Evolutionary conservation across 2,329 filamentous ascomycete species (phyloP), one percentile per base, ranked within the genome.

Genomic region (Trichoderma sp.): DNA sequence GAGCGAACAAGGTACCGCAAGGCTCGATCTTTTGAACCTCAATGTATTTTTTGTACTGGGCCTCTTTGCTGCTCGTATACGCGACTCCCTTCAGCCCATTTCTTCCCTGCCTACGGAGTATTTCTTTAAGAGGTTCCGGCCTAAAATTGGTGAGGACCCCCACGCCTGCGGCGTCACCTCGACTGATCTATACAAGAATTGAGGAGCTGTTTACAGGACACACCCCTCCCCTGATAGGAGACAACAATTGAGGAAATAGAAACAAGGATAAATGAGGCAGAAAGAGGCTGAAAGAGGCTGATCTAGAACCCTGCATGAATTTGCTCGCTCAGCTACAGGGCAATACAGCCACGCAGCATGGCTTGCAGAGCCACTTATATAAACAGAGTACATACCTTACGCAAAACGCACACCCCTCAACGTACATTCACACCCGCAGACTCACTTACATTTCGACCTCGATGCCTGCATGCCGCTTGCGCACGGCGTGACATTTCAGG

Each of bases 131-230:
- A 59, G 50, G 19, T 43, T 45, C 45, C 50, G 44, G 14, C 26
- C 41, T 34, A 10, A 10, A 39, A 14, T 51, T 41, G 45, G 57
- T 24, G 17, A 51, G 21, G 34, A 6, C 48, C 59, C 59, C 59
- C 59, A 62, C 59, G 41, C 41, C 41, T 14, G 14, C 39, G 19
- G 48, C n/a, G 43, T 47, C 43, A 60, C 51, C 34, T 10, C 12
- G 9, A 14, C 28, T 28, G 28, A 24, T 28, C 7, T 6, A 21
- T 19, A 47, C 21, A 30, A 24, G 21, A 24, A 24, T 24, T 24
- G 41, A 17, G n/a, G 12, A 7, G 1, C 6, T 28, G 15, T 26
- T 7, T 57, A 1, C 21, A 14, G 34, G 34, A 39, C 28, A 10
- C n/a, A 48, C 43, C 34, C 34, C 34, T 39, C 39, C 41, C 54